phyloP scores from a whole-genome alignment of 495 filamentous ascomycete species.

The Annulohypoxylon moriforme region DNA sequence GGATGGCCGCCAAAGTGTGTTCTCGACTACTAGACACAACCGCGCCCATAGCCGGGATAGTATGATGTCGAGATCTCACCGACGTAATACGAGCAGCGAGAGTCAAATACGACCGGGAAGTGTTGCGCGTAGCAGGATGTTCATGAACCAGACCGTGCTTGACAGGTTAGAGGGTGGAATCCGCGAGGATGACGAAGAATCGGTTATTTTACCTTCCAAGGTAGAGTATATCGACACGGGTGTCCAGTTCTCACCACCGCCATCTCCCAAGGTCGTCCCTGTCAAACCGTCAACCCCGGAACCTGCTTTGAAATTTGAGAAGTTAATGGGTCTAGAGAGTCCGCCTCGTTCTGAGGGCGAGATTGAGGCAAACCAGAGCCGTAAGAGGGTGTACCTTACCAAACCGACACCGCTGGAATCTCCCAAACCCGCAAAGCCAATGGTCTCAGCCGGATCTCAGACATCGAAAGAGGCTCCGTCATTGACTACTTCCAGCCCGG shows the following conservation, averaged over 20 bases:
- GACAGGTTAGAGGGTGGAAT: constrained; percentile 63
- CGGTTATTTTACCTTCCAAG: constrained; percentile 20
- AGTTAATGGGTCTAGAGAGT: constrained; percentile 52
- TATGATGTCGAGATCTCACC: constrained; percentile 56
- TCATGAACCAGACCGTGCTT: constrained; percentile 60
- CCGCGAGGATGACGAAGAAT: constrained; percentile 58
- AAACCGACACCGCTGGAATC: constrained; percentile 56
- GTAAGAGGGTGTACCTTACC: constrained; percentile 68
- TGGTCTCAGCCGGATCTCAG: constrained; percentile 79
- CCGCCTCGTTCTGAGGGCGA: constrained; percentile 62
- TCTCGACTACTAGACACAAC: constrained; percentile 52
- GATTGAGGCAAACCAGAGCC: constrained; percentile 76
- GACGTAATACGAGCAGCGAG: constrained; percentile 62
- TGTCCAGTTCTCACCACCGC: constrained; percentile 83
- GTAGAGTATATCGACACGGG: constrained; percentile 69
- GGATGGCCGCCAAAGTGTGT: constrained; percentile 65
- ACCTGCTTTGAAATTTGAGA: constrained; percentile 50
- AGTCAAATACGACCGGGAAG: constrained; percentile 63
- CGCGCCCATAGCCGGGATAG: constrained; percentile 60
- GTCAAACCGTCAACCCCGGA: constrained; percentile 57
- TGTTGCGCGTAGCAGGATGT: constrained; percentile 58
- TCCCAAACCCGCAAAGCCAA: constrained; percentile 52
- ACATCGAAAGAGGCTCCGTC: constrained; percentile 75
- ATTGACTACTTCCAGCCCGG: constrained; percentile 47
- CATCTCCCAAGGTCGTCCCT: constrained; percentile 69